phyloP scores from a whole-genome alignment of 108 stramenopile genomes.

The Cyclostephanos invisitatus region DNA sequence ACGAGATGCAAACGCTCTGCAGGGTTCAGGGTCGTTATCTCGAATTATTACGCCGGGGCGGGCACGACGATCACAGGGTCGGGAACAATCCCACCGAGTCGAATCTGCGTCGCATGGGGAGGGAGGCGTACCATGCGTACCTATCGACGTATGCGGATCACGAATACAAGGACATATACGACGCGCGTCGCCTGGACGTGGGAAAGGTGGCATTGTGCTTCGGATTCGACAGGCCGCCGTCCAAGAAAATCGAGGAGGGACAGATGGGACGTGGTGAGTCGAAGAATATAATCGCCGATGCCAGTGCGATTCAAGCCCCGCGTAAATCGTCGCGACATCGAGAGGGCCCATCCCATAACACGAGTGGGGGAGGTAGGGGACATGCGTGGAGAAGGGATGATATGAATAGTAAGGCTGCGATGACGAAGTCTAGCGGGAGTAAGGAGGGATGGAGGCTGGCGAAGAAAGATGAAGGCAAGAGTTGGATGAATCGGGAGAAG shows the following conservation, averaged over 20 bases:
- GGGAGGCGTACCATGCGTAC: slow-evolving; percentile 38
- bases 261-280: background rate
- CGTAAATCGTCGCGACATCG: background rate
- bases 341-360: background rate
- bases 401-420: background rate
- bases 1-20: slow-evolving; percentile 32
- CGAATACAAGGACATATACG: slow-evolving; percentile 41
- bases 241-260: background rate
- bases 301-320: background rate
- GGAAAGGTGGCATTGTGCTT: slow-evolving; percentile 34
- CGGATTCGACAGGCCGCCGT: slow-evolving; percentile 31
- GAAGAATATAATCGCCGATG: background rate
- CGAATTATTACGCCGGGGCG: slow-evolving; percentile 12
- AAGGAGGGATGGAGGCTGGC: slow-evolving; percentile 20
- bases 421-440: background rate
- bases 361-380: background rate
- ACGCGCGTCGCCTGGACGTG: slow-evolving; percentile 28
- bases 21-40: slow-evolving; percentile 26
- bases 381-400: background rate
- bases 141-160: slow-evolving; percentile 31
- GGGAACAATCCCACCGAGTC: background rate
- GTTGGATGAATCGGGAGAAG: slow-evolving; percentile 37
- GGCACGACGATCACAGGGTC: slow-evolving; percentile 1
- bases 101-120: slow-evolving; percentile 12
- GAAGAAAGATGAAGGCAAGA: slow-evolving; percentile 1